Evolutionary conservation across 2,329 filamentous ascomycete species (phyloP), one percentile per base, ranked within the genome.

Genomic region (Botryotinia calthae): DNA sequence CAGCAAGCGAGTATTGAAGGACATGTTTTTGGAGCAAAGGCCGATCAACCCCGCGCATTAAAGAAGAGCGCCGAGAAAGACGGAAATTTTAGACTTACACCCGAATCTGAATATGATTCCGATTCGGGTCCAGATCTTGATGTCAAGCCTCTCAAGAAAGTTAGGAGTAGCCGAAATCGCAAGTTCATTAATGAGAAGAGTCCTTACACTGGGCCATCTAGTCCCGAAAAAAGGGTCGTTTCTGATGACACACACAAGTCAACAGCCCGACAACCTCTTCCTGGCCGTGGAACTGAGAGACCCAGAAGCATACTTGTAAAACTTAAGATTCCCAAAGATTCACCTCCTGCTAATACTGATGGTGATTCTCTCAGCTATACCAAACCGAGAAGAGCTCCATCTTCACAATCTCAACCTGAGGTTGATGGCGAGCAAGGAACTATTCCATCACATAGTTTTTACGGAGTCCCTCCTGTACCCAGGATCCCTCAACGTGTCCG

Each of bases 401-500:
- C 34, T 73, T 14, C 72, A 76, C 37, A 73, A 74, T 66, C 70
- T 40, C 14, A 77, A 77, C 44, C 73, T 74, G 40, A 25, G n/a
- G 42, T 61, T 37, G 22, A 18, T 25, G 20, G 22, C 18, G 44
- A 68, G 31, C 48, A 59, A 37, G 63, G 12, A 54, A 25, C 48
- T 44, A 61, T 46, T 22, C 20, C 22, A 31, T 40, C 51, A 48
- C 28, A 22, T 28, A 34, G 59, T n/a, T 73, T 73, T 51, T 58
- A 72, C 37, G 72, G 75, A 37, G 73, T 77, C 18, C 76, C 77
- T 40, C 76, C 77, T 22, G 72, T 78, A 61, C 79, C 79, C 6
- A 75, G 73, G 37, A 73, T 80, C 66, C 79, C 79, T 12, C 76
- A 75, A 40, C 66, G 70, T 34, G 71, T 80, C n/a, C 64, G 66